Evolutionary conservation across 345 rosid genomes (phyloP).

Genomic region (Sonneratia alba): DNA sequence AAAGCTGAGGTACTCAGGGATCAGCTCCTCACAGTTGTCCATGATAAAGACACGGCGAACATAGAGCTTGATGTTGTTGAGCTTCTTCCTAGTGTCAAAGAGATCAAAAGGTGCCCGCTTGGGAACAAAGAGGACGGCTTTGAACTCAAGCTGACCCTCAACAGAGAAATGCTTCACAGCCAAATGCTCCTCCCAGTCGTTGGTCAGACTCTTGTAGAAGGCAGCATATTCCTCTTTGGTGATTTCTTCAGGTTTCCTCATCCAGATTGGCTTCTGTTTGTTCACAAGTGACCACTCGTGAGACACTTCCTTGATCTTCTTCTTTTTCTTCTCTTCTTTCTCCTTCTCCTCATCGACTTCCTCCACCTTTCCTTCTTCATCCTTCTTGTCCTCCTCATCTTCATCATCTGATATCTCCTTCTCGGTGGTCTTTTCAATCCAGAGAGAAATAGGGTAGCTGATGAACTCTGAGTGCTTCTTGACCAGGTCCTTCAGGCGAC

Average conservation of each 20-base stretch:
- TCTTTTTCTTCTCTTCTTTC: slow-evolving; percentile 8
- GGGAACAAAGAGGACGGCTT: slow-evolving; percentile 81
- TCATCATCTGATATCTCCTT: slow-evolving; percentile 86
- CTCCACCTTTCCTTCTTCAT: slow-evolving; percentile 74
- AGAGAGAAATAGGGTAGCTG: slow-evolving; percentile 75
- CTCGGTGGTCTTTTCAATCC: slow-evolving; percentile 86
- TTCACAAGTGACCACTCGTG: slow-evolving; percentile 45
- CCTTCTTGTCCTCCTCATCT: slow-evolving; percentile 80
- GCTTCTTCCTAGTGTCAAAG: slow-evolving; percentile 87
- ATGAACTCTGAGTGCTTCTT: slow-evolving; percentile 97
- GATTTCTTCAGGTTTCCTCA: slow-evolving; percentile 94
- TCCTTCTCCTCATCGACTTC: slow-evolving; percentile 6
- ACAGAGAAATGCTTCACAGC: slow-evolving; percentile 86
- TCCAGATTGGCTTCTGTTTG: slow-evolving; percentile 95
- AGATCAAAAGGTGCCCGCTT: slow-evolving; percentile 94
- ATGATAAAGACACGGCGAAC: slow-evolving; percentile 88
- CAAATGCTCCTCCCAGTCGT: slow-evolving; percentile 93
- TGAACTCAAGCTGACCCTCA: slow-evolving; percentile 91
- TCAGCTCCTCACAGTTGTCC: slow-evolving; percentile 91
- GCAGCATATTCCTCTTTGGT: slow-evolving; percentile 83
- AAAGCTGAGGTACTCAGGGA: slow-evolving; percentile 79
- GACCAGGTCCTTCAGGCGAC: slow-evolving; percentile 70
- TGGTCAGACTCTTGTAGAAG: slow-evolving; percentile 87
- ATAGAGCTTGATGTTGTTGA: slow-evolving; percentile 85
- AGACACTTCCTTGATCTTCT: slow-evolving; percentile 11